A percentile compares a stretch with the other conserved stretches of the same genome.
Evolutionary conservation across 495 filamentous ascomycete species (phyloP).

Genomic region (Daldinia loculata): DNA sequence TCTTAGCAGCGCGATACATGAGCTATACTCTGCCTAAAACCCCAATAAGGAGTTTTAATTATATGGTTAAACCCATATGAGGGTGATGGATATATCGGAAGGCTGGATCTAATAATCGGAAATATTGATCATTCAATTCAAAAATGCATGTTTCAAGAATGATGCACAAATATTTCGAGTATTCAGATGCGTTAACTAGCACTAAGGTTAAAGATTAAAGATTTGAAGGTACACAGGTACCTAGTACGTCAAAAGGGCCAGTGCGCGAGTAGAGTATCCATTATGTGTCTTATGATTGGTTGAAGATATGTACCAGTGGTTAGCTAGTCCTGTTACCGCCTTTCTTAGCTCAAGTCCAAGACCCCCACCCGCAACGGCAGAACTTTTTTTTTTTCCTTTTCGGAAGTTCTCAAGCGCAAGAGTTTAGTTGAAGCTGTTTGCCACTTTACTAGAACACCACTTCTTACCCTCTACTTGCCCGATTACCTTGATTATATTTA

Average conservation of each 20-base stretch:
- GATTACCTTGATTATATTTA: not conserved
- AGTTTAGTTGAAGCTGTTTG: not conserved
- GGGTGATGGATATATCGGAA: not conserved
- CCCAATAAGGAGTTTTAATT: slow-evolving; percentile 20
- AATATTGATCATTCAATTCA: not conserved
- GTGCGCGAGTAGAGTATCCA: not conserved
- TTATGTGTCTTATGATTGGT: not conserved
- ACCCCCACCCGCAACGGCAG: slow-evolving; percentile 23
- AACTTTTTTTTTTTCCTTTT: slow-evolving; percentile 23
- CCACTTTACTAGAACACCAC: not conserved
- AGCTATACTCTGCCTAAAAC: slow-evolving; percentile 12
- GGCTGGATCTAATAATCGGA: not conserved
- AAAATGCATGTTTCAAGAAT: not conserved
- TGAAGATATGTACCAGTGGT: not conserved
- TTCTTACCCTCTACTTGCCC: not conserved
- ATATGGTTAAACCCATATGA: slow-evolving; percentile 22
- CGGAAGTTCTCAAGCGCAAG: not conserved
- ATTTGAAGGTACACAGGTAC: not conserved
- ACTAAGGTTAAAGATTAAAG: not conserved
- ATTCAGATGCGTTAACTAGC: not conserved
- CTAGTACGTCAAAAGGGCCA: slow-evolving; percentile 12
- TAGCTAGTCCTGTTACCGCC: slow-evolving; percentile 25
- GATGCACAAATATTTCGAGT: not conserved
- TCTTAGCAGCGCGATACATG: slow-evolving; percentile 42
- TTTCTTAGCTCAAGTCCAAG: slow-evolving; percentile 1